Conservation (phyloP, 2,329 filamentous ascomycete genomes). For the Cercospora nicotianae region DNA sequence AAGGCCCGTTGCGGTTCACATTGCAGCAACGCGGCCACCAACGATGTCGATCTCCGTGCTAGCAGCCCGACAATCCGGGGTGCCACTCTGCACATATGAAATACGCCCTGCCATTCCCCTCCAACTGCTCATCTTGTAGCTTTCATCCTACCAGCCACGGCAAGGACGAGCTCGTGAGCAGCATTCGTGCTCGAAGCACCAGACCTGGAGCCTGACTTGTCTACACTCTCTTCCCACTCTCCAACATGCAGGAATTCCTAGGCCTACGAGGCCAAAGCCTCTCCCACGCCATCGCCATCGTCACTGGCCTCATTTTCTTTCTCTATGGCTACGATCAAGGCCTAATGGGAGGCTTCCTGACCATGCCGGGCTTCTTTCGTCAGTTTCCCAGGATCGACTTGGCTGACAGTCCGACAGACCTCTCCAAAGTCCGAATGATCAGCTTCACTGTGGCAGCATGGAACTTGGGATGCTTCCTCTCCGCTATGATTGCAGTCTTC, state of each 20-base stretch:
- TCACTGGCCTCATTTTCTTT: slow-evolving; percentile 24
- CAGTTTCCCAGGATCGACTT: slow-evolving; percentile 46
- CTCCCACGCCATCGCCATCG: slow-evolving; percentile 22
- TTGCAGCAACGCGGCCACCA: slow-evolving; percentile 6
- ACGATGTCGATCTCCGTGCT: slow-evolving; percentile 8
- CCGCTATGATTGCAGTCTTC: slow-evolving; percentile 45
- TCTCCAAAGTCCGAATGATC: slow-evolving; percentile 42
- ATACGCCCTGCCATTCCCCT: neutral
- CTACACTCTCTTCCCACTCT: neutral
- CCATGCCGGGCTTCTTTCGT: slow-evolving; percentile 61
- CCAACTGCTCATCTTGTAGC: neutral
- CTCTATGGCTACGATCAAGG: slow-evolving; percentile 26
- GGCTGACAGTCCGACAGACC: slow-evolving; percentile 38
- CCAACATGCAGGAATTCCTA: slow-evolving; percentile 21
- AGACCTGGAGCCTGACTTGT: neutral
- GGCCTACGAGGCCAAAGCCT: slow-evolving; percentile 23
- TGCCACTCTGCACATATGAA: neutral
- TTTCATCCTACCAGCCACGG: neutral
- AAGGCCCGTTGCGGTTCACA: slow-evolving; percentile 8
- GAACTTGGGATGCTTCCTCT: slow-evolving; percentile 49
- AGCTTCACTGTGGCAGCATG: slow-evolving; percentile 43
- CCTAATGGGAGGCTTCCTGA: slow-evolving; percentile 57
- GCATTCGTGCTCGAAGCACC: neutral
- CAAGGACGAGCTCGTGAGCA: neutral
- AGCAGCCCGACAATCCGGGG: neutral